Conservation (phyloP, 2,329 filamentous ascomycete species). For the Dothiorella sarmentorum region DNA sequence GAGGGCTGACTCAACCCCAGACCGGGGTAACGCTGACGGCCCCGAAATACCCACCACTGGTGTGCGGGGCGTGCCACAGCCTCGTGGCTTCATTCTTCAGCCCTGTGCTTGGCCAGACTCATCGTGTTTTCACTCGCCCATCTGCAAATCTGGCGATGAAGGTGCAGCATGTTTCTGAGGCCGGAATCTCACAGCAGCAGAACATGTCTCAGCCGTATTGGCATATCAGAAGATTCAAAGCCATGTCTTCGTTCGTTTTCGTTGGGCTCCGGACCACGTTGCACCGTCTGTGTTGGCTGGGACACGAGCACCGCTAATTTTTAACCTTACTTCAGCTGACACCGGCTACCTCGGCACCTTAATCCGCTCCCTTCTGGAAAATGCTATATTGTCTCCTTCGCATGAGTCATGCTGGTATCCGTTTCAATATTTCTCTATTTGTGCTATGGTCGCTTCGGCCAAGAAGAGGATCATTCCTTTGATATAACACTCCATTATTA, state of each 20-base stretch:
- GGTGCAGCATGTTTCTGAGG: not conserved
- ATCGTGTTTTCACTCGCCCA: not conserved
- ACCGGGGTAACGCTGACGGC: slow-evolving; percentile 3
- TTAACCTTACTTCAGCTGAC: slow-evolving; percentile 15
- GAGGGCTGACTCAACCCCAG: not conserved
- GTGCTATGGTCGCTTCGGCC: too few relatives aligned
- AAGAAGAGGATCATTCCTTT: too few relatives aligned
- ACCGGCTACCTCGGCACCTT: not conserved
- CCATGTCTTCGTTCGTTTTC: not conserved
- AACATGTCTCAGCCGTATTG: not conserved
- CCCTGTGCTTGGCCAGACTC: not conserved
- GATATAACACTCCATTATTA: too few relatives aligned
- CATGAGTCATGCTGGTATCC: too few relatives aligned
- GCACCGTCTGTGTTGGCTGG: too few relatives aligned
- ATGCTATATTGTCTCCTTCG: not conserved
- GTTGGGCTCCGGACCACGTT: not conserved
- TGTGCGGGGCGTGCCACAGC: not conserved
- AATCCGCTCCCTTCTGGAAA: not conserved
- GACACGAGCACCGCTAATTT: not conserved
- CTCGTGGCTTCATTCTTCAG: slow-evolving; percentile 1
- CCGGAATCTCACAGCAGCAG: slow-evolving; percentile 7
- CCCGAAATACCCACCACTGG: slow-evolving; percentile 10
- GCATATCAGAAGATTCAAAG: not conserved
- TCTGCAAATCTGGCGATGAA: too few relatives aligned
- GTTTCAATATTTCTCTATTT: not conserved